Conservation (phyloP, 192 early-diverging fungal genomes). For the Entophlyctis luteolus region DNA sequence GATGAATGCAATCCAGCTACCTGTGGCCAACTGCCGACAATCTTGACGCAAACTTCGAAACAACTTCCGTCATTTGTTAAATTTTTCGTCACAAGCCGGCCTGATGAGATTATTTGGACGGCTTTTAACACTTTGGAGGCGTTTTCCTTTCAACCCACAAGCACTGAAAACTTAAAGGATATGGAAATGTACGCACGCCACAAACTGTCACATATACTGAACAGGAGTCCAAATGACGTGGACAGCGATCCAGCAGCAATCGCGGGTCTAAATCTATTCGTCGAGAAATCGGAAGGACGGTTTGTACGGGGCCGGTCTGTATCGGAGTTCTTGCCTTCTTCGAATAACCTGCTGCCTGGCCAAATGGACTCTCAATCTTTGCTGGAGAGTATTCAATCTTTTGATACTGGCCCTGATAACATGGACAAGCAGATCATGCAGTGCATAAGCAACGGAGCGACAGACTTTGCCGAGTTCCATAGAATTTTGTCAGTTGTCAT, state of each 20-base stretch:
- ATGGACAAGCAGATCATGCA: not conserved
- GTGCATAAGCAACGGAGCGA: not conserved
- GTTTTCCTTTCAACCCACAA: not conserved
- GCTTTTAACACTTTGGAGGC: not conserved
- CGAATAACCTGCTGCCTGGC: not conserved
- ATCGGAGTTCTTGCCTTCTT: not conserved
- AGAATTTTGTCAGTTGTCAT: not conserved
- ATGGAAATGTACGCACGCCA: not conserved
- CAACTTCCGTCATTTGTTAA: conserved; percentile 14
- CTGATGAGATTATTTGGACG: conserved; percentile 18
- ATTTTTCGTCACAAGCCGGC: conserved; percentile 16
- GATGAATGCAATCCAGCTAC: conserved; percentile 17
- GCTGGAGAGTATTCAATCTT: not conserved
- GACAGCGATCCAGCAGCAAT: not conserved
- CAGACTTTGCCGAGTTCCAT: not conserved
- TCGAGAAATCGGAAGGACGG: conserved; percentile 22
- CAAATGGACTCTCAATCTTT: not conserved
- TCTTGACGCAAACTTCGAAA: not conserved
- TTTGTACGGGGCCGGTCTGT: conserved; percentile 14
- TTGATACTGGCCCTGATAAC: not conserved
- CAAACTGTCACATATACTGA: not conserved
- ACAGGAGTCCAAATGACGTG: not conserved
- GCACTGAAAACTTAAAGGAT: not conserved
- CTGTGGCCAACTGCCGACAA: not conserved
- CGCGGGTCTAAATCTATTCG: not conserved